A percentile compares a stretch with the other conserved stretches of the same genome.
Evolutionary conservation across 345 rosid species (phyloP).

Genomic region (Populus alba): DNA sequence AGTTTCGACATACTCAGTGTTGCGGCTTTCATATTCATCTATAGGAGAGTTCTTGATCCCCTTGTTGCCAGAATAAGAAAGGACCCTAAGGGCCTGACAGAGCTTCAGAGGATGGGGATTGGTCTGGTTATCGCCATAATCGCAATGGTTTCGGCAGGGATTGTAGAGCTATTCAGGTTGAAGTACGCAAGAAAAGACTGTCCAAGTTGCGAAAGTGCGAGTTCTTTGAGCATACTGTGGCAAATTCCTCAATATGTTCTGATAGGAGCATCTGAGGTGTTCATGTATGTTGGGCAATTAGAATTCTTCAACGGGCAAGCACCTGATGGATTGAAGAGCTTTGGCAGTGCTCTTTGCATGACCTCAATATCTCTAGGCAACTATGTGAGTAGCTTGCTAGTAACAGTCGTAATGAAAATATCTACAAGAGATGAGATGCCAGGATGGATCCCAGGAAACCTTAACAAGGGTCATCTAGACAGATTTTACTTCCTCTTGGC

Average conservation of each 20-base stretch:
- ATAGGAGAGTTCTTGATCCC: constrained; percentile 21
- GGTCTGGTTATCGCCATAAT: constrained; percentile 26
- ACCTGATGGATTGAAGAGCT: constrained; percentile 35
- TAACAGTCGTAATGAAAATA: constrained; percentile 29
- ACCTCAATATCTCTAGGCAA: constrained; percentile 34
- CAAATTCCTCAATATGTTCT: constrained; percentile 29
- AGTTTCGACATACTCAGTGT: constrained; percentile 29
- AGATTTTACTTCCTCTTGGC: constrained; percentile 32
- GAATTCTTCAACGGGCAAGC: constrained; percentile 36
- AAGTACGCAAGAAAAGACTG: constrained; percentile 12
- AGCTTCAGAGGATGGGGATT: constrained; percentile 35
- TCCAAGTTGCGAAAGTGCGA: not conserved
- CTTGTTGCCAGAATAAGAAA: constrained; percentile 9
- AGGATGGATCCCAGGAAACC: constrained; percentile 34
- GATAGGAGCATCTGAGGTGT: constrained; percentile 38
- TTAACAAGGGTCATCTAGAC: constrained; percentile 29
- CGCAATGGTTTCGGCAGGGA: constrained; percentile 28
- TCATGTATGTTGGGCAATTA: constrained; percentile 34
- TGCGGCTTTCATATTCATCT: constrained; percentile 22
- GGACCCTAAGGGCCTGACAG: constrained; percentile 19
- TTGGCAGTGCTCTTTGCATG: constrained; percentile 38
- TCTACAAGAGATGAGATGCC: constrained; percentile 19
- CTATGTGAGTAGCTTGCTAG: constrained; percentile 32
- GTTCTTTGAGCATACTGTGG: constrained; percentile 35
- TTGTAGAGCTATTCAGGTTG: constrained; percentile 24